A percentile compares a stretch with the other conserved stretches of the same genome.
Evolutionary conservation across 164 flowering plant genomes (phyloP).

Genomic region (Magnolia kwangsiensis): DNA sequence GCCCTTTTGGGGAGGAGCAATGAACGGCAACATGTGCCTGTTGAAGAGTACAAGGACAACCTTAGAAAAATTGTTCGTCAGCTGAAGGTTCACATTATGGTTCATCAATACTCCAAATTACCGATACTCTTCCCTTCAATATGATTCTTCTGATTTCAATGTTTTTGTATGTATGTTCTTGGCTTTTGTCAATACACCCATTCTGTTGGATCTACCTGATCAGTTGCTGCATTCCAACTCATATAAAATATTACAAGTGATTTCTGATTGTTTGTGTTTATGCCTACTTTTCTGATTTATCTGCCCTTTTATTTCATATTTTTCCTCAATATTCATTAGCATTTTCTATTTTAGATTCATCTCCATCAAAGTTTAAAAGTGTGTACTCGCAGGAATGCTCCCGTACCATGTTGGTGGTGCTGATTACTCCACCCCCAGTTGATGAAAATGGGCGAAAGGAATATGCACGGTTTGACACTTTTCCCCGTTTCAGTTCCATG

Average conservation of each 20-base stretch:
- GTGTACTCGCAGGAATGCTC: not conserved
- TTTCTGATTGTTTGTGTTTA: not conserved
- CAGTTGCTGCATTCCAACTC: not conserved
- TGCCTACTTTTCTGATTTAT: too few relatives aligned
- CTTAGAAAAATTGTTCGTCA: conserved; percentile 64
- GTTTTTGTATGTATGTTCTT: too few relatives aligned
- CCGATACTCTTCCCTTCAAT: not conserved
- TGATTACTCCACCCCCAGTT: conserved; percentile 85
- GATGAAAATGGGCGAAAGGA: conserved; percentile 65
- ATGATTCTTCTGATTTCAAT: not conserved
- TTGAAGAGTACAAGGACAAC: conserved; percentile 77
- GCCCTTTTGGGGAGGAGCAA: conserved; percentile 64
- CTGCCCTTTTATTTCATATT: not conserved
- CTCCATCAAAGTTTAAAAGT: not conserved
- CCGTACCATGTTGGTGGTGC: conserved; percentile 39
- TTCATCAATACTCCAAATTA: not conserved
- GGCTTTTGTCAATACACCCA: too few relatives aligned
- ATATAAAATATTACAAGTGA: too few relatives aligned
- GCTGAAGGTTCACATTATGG: conserved; percentile 52
- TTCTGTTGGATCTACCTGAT: not conserved
- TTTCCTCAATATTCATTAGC: not conserved
- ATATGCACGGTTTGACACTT: conserved; percentile 46
- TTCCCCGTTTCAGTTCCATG: conserved; percentile 1
- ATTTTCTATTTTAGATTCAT: not conserved
- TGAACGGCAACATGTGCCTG: conserved; percentile 75